Evolutionary conservation across 176 grass and related monocot genomes (phyloP), one percentile per base, ranked within the genome.

Genomic region (Cenchrus fungigraminus): DNA sequence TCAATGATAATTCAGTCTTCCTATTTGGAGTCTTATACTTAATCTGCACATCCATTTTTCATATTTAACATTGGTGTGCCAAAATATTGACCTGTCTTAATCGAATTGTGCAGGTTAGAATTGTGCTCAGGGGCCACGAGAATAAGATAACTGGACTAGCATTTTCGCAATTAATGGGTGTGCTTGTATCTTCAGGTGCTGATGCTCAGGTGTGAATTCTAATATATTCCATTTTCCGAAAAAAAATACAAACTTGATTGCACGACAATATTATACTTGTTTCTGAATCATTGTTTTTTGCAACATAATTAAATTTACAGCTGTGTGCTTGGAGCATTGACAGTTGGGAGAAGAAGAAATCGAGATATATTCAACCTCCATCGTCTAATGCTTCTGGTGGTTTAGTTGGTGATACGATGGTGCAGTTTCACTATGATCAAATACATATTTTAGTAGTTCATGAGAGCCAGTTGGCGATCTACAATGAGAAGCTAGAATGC

Each of bases 341-440:
- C 50, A 52, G 45, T 11, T 94, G 88, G 92, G 83, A 91, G 79
- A 86, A 88, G 82, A 88, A 80, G 46, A 91, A 81, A 20, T 78
- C 91, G 1, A 63, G 79, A 68, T 86, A 74, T 54, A 91, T 94
- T 32, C 74, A 84, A 51, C 64, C 25, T 42, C 85, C 91, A n/a
- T 37, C 37, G 37, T 3, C 80, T n/a, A 78, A 79, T 44, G 70
- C 65, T 54, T 63, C 83, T 40, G 37, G 37, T 12, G 69, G 46
- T 56, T 82, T 87, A 85, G 84, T 79, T 15, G 87, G 86, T 45
- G 88, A 94, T 56, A 94, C 91, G 6, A 88, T 54, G 62, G 86
- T 94, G 50, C 88, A 90, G 62, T 91, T 94, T 82, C 83, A 94
- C 78, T 88, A 86, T 83, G 88, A 94, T 68, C 79, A 81, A 69